Conservation (phyloP, 208 protist genomes). For the Borovskyia barvae region DNA sequence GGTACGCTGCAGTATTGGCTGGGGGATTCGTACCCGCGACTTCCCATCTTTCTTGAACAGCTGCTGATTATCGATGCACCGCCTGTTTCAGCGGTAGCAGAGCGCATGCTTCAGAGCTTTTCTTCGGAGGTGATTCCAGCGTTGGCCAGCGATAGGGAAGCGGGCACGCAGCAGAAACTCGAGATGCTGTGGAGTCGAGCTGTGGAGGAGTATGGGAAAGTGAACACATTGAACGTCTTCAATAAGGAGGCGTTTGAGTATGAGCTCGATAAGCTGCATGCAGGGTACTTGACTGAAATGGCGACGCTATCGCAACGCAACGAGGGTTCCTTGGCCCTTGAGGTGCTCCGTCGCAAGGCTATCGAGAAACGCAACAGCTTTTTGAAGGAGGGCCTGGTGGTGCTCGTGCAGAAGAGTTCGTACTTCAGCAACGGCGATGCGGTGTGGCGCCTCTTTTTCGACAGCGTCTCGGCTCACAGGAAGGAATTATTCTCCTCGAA, state of each 20-base stretch:
- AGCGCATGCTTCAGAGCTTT: constrained; percentile 59
- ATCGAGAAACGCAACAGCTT: constrained; percentile 59
- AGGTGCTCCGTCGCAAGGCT: constrained; percentile 70
- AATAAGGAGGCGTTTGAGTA: constrained; percentile 50
- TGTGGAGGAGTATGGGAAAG: constrained; percentile 23
- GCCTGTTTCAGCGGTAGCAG: constrained; percentile 58
- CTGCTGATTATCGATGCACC: constrained; percentile 40
- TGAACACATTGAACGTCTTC: constrained; percentile 44
- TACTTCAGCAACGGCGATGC: constrained; percentile 69
- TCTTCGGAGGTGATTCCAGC: constrained; percentile 41
- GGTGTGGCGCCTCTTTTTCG: constrained; percentile 71
- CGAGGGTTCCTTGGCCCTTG: constrained; percentile 55
- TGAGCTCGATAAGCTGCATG: constrained; percentile 35
- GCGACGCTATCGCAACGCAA: constrained; percentile 15
- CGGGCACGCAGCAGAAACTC: constrained; percentile 22
- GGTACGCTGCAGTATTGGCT: constrained; percentile 76
- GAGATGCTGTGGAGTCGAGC: constrained; percentile 40
- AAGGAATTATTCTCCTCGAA: constrained; percentile 31
- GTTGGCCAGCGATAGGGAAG: constrained; percentile 10
- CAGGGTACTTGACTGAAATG: constrained; percentile 19
- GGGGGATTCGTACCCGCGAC: constrained; percentile 48
- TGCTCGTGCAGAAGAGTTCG: constrained; percentile 35
- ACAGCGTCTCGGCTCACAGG: constrained; percentile 45
- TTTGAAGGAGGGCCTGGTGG: constrained; percentile 47
- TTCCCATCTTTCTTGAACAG: constrained; percentile 55